phyloP scores from a whole-genome alignment of 2,329 filamentous ascomycete species.

The Gremmenia infestans region DNA sequence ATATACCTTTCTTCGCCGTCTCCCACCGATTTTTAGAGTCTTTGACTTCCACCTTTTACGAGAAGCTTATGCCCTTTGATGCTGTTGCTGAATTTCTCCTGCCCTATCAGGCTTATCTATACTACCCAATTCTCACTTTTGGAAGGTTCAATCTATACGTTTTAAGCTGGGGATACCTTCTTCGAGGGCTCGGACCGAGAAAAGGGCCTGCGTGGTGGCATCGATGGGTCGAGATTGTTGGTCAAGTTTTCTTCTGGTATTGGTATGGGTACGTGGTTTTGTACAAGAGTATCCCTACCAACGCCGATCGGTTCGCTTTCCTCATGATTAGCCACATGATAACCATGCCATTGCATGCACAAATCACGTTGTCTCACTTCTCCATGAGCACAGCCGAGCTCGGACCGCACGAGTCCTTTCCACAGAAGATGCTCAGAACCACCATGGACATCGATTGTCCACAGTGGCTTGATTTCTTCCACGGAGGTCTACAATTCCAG shows the following conservation, averaged over 20 bases:
- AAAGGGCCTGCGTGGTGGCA: conserved; percentile 81
- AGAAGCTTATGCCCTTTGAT: conserved; percentile 74
- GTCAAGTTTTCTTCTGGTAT: conserved; percentile 76
- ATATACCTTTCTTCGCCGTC: conserved; percentile 84
- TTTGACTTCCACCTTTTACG: conserved; percentile 77
- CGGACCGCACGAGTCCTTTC: conserved; percentile 78
- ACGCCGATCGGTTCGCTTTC: conserved; percentile 65
- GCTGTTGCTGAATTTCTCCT: conserved; percentile 64
- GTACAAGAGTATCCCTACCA: conserved; percentile 66
- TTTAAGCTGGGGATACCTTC: conserved; percentile 73
- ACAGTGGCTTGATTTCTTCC: conserved; percentile 81
- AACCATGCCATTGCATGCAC: conserved; percentile 77
- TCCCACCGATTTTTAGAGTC: conserved; percentile 73
- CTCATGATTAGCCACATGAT: conserved; percentile 76
- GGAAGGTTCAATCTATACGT: conserved; percentile 85
- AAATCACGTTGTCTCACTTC: conserved; percentile 89
- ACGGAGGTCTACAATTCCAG: conserved; percentile 86
- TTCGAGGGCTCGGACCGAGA: conserved; percentile 63
- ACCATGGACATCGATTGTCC: conserved; percentile 93
- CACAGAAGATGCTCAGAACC: conserved; percentile 85
- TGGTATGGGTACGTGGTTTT: conserved; percentile 83
- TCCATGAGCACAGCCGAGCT: conserved; percentile 89
- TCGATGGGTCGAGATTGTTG: conserved; percentile 70
- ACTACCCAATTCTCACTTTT: conserved; percentile 75
- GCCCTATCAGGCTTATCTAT: conserved; percentile 72